phyloP scores from a whole-genome alignment of 441 rosid species.

The Adansonia grandidieri region DNA sequence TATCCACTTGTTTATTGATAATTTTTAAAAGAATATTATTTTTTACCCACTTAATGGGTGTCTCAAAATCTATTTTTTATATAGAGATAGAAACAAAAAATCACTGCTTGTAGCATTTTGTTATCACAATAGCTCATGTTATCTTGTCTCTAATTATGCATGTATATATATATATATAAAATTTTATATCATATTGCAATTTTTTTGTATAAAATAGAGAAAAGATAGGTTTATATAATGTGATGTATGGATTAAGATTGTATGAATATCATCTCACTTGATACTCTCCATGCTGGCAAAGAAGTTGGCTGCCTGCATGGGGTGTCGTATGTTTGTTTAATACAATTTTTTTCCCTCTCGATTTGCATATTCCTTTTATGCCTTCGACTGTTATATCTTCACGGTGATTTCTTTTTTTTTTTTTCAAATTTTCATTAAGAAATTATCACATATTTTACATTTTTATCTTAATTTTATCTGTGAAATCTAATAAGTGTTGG shows the following conservation, averaged over 20 bases:
- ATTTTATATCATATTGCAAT: neutral
- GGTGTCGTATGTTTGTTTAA: neutral
- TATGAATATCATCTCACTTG: neutral
- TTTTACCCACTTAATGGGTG: too few relatives aligned
- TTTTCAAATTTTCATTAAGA: too few relatives aligned
- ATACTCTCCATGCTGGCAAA: neutral
- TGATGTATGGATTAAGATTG: too few relatives aligned
- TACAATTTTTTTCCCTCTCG: neutral
- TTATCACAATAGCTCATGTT: slow-evolving; percentile 10
- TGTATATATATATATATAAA: neutral
- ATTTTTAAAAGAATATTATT: too few relatives aligned
- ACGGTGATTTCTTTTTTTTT: too few relatives aligned
- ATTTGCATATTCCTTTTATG: neutral
- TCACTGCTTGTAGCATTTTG: neutral
- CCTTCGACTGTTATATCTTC: too few relatives aligned
- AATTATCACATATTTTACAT: too few relatives aligned
- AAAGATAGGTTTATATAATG: too few relatives aligned
- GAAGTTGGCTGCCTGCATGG: slow-evolving; percentile 2
- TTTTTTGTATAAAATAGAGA: neutral
- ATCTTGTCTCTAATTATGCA: neutral
- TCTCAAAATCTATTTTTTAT: too few relatives aligned
- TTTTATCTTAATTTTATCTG: too few relatives aligned
- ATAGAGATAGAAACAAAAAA: neutral
- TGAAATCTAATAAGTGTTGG: too few relatives aligned
- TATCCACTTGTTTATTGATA: too few relatives aligned